A percentile compares a stretch with the other conserved stretches of the same genome.
Evolutionary conservation across 2,329 filamentous ascomycete genomes (phyloP).

Genomic region (Malbranchea zuffiana): DNA sequence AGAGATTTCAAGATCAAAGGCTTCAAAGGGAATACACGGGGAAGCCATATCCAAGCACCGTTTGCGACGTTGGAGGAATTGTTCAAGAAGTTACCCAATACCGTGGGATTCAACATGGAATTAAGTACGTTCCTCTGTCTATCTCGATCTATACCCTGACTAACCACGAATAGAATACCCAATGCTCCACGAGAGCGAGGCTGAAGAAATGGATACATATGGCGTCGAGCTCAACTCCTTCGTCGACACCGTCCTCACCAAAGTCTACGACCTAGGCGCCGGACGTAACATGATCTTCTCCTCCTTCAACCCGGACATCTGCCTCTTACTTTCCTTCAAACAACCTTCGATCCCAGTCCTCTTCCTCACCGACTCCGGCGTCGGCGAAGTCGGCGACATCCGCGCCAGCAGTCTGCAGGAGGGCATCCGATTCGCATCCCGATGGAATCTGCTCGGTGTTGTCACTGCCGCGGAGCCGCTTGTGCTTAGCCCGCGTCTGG

Average conservation of each 20-base stretch:
- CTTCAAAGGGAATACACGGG: slow-evolving; percentile 89
- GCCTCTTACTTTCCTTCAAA: slow-evolving; percentile 87
- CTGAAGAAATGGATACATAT: slow-evolving; percentile 88
- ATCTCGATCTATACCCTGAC: slow-evolving; percentile 1
- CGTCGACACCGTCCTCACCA: slow-evolving; percentile 80
- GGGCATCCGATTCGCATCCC: slow-evolving; percentile 82
- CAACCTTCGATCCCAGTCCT: slow-evolving; percentile 93
- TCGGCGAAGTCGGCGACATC: slow-evolving; percentile 72
- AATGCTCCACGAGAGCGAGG: slow-evolving; percentile 90
- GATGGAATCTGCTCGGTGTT: slow-evolving; percentile 90
- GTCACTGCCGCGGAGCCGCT: slow-evolving; percentile 82
- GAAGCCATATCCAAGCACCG: slow-evolving; percentile 87
- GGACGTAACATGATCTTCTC: slow-evolving; percentile 92
- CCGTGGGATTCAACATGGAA: slow-evolving; percentile 94
- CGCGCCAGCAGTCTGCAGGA: slow-evolving; percentile 86
- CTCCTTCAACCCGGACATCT: slow-evolving; percentile 95
- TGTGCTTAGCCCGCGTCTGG: slow-evolving; percentile 76
- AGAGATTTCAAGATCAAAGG: slow-evolving; percentile 89
- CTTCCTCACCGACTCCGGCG: slow-evolving; percentile 84
- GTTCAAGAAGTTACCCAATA: slow-evolving; percentile 70
- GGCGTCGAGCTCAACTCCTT: slow-evolving; percentile 75
- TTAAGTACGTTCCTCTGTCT: slow-evolving; percentile 49
- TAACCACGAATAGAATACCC: slow-evolving; percentile 56
- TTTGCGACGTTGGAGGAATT: slow-evolving; percentile 93
- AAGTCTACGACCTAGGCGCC: slow-evolving; percentile 75